Conservation (phyloP, 148 eudicot genomes). For the Spergularia marina region DNA sequence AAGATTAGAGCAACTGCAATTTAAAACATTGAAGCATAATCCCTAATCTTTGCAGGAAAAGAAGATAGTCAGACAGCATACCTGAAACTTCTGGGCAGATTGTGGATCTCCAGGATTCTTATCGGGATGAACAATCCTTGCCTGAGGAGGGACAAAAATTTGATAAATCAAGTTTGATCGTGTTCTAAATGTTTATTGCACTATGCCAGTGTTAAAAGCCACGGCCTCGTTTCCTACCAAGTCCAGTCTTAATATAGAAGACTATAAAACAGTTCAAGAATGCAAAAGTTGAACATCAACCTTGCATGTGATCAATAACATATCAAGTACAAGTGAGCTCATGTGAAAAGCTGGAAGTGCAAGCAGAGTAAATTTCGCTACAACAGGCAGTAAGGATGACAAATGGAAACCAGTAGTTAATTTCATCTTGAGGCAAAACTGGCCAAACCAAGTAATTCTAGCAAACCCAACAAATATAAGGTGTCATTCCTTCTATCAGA, state of each 20-base stretch:
- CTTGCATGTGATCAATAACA: not conserved
- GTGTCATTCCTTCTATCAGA: not conserved
- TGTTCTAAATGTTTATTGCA: not conserved
- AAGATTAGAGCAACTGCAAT: not conserved
- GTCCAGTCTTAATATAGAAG: too few species aligned
- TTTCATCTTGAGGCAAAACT: not conserved
- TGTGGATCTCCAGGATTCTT: constrained; percentile 87
- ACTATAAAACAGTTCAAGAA: too few species aligned
- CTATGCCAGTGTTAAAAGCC: too few species aligned
- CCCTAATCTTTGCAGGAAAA: too few species aligned
- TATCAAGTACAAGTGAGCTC: not conserved
- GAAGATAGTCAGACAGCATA: constrained; percentile 13
- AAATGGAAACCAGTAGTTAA: not conserved
- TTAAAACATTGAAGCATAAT: not conserved
- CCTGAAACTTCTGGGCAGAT: constrained; percentile 91
- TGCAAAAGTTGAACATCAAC: too few species aligned
- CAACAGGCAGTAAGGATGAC: not conserved
- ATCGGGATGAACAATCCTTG: constrained; percentile 90
- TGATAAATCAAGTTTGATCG: not conserved
- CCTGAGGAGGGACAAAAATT: constrained; percentile 39
- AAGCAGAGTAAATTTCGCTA: not conserved
- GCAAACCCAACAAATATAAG: not conserved
- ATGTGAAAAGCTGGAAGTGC: not conserved
- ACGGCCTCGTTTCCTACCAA: too few species aligned
- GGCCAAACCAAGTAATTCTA: not conserved